Conservation (phyloP, 1,139 yeast genomes). For the Blastobotrys serpentis region DNA sequence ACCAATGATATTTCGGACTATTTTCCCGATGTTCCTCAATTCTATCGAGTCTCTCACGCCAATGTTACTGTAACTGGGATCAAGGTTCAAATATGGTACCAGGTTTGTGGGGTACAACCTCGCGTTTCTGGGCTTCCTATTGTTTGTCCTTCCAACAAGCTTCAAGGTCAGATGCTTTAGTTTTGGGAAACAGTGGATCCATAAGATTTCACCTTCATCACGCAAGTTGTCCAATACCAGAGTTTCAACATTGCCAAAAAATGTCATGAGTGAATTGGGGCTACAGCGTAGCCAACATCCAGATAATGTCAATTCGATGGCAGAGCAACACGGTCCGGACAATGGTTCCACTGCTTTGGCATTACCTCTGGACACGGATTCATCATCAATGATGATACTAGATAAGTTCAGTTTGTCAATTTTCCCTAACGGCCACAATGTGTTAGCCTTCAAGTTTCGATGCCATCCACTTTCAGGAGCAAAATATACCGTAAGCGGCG, state of each 20-base stretch:
- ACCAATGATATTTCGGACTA: conserved; percentile 2
- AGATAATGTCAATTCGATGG: conserved; percentile 11
- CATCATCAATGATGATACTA: conserved; percentile 14
- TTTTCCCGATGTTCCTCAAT: conserved; percentile 3
- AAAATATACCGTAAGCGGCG: conserved; percentile 11
- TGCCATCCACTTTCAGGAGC: conserved; percentile 22
- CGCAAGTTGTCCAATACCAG: conserved; percentile 16
- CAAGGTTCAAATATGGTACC: neutral
- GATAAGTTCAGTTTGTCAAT: conserved; percentile 17
- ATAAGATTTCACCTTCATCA: conserved; percentile 11
- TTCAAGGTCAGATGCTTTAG: conserved; percentile 12
- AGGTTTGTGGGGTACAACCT: conserved; percentile 7
- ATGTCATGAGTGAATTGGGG: conserved; percentile 1
- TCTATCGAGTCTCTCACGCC: conserved; percentile 7
- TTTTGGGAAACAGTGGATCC: conserved; percentile 13
- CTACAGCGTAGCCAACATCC: conserved; percentile 15
- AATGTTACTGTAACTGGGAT: neutral
- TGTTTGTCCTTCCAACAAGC: conserved; percentile 12
- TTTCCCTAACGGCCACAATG: conserved; percentile 20
- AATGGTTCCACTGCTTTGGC: neutral
- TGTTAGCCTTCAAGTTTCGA: conserved; percentile 12
- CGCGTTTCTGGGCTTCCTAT: conserved; percentile 3
- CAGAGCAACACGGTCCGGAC: conserved; percentile 1
- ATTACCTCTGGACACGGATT: conserved; percentile 5
- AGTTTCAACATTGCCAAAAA: conserved; percentile 9